A percentile compares a stretch with the other conserved stretches of the same genome.
These are phyloP conservation scores for Catunica adiposa DNA, from an alignment of 2,329 filamentous ascomycete species.

Conservation along the genomic window DNA sequence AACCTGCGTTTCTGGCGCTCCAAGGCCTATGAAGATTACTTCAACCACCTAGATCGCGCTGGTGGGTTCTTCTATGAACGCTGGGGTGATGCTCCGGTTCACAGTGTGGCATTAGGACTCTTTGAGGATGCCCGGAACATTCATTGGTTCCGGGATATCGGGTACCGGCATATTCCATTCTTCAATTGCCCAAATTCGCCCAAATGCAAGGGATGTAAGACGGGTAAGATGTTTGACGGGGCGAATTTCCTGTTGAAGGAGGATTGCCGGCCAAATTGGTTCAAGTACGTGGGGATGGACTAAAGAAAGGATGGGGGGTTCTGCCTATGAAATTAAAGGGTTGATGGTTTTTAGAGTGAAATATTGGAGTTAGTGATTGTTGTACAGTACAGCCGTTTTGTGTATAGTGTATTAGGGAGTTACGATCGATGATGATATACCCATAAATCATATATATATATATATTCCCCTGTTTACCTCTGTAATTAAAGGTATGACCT, in stretches of 20 bases:
- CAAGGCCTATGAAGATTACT: conserved; percentile 84
- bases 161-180: conserved; percentile 95
- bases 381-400: not conserved
- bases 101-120: conserved; percentile 79
- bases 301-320: conserved; percentile 27
- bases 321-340: too few relatives aligned
- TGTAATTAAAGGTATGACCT: not conserved
- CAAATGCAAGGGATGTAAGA: conserved; percentile 78
- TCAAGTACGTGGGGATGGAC: conserved; percentile 79
- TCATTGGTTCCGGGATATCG: conserved; percentile 98
- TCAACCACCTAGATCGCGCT: conserved; percentile 80
- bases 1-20: conserved; percentile 88
- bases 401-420: not conserved
- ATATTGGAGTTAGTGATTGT: too few relatives aligned
- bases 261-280: conserved; percentile 92
- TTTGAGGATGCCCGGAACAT: conserved; percentile 85
- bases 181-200: conserved; percentile 97
- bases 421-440: not conserved
- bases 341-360: not conserved
- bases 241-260: conserved; percentile 73
- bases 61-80: conserved; percentile 98
- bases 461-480: not conserved
- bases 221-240: conserved; percentile 77
- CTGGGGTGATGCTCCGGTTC: conserved; percentile 95
- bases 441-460: not conserved